phyloP scores from a whole-genome alignment of 2,329 filamentous ascomycete species.

The Penicillium decumbens region DNA sequence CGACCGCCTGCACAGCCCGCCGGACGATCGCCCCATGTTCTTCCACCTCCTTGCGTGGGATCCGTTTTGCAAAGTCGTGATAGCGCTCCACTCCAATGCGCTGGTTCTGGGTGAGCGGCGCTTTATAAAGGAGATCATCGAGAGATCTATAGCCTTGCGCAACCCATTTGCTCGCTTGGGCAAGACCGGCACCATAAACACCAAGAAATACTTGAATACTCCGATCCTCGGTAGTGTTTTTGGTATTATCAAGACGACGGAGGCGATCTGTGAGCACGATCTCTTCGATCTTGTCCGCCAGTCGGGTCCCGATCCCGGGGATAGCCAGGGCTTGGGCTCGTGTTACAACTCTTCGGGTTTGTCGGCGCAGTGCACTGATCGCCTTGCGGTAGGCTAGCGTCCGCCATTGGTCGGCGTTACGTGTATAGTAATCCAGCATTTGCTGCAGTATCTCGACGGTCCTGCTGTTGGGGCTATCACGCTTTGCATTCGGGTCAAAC shows the following conservation, averaged over 20 bases:
- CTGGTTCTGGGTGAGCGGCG: constrained; percentile 64
- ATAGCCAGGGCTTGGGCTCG: constrained; percentile 64
- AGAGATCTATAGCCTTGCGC: constrained; percentile 69
- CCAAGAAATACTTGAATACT: constrained; percentile 66
- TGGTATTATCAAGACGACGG: constrained; percentile 65
- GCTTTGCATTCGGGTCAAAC: constrained; percentile 42
- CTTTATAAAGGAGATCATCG: constrained; percentile 61
- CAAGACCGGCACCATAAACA: constrained; percentile 72
- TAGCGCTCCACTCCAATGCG: constrained; percentile 73
- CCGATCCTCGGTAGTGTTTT: constrained; percentile 61
- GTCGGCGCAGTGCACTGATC: constrained; percentile 66
- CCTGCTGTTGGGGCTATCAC: constrained; percentile 63
- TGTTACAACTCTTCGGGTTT: constrained; percentile 60
- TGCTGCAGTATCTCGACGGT: constrained; percentile 73
- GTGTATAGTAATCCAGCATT: constrained; percentile 73
- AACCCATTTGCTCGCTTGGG: constrained; percentile 70
- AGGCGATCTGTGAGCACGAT: constrained; percentile 72
- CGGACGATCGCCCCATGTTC: constrained; percentile 63
- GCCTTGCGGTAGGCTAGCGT: constrained; percentile 70
- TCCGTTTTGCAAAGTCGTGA: constrained; percentile 70
- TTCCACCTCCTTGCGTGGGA: constrained; percentile 71
- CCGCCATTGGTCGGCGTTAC: constrained; percentile 73
- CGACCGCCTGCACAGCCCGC: constrained; percentile 55
- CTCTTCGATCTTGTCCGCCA: constrained; percentile 85
- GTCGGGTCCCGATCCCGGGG: constrained; percentile 63